Base-by-base conservation (phyloP, 805 yeast species). In the Teunomyces funiuensis region DNA sequence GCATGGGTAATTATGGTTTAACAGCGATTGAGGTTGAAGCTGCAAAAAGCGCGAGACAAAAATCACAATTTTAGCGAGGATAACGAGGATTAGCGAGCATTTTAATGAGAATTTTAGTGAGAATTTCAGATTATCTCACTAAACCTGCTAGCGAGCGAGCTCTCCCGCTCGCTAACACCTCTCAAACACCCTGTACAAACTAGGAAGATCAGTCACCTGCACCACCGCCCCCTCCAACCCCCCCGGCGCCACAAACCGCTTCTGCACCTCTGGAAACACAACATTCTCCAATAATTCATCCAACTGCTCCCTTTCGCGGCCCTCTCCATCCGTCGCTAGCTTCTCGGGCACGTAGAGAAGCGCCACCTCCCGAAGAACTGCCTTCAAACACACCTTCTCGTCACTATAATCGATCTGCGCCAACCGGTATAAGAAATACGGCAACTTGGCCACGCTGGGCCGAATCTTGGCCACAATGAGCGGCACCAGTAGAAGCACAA, bases 161-260 rank as follows among this genome's bases (percentile, higher is more conserved):
- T n/a, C n/a, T n/a, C n/a, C n/a, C n/a, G n/a, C n/a, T n/a, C n/a
- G n/a, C 31, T 53, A 86, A 54, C 99, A 93, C 58, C 99, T 73
- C 66, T 93, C 99, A 69, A 93, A 93, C 4, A 95, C 95, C 53
- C 74, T 79, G 62, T 93, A 93, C 42, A 93, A 67, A 0, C 96
- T 96, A 2, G 98, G 98, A 22, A 93, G 62, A 57, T 83, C 89
- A 0, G 99, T 97, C 28, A 93, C 79, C 59, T 91, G 96, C 4
- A 87, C 76, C 3, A 89, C 79, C 42, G 79, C 82, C 10, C 69
- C 55, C 4, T 61, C 49, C 27, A 88, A 51, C 2, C 54, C 55
- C 10, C 67, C 67, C 0, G 95, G 77, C 0, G 90, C 95, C 10
- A 88, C 57, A 19, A 88, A 76, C 34, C 80, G 64, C 44, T 70